Evolutionary conservation across 1,284 basidiomycete genomes (phyloP), one percentile per base, ranked within the genome.

Genomic region (Cystobasidium slooffiae): DNA sequence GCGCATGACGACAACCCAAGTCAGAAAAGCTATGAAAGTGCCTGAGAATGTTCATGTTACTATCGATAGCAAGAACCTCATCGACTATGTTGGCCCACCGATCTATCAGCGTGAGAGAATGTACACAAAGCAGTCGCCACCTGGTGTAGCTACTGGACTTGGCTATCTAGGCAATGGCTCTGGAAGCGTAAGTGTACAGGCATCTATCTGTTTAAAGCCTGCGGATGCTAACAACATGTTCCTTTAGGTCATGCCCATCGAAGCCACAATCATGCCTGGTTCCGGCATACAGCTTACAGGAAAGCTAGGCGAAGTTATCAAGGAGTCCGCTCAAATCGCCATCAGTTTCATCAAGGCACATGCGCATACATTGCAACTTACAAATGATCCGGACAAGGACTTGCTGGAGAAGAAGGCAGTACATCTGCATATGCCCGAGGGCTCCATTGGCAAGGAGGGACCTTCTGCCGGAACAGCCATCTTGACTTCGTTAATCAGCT

Each of bases 61-160:
- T 59, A 93, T 99, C 80, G 91, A 89, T 0, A 87, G 89, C 7
- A 92, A 94, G 56, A 96, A 92, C 78, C 82, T 99, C 80, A 93
- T 94, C 82, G 94, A 97, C 77, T 99, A 98, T 79, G 93, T 99
- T 53, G 97, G 97, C 0, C 94, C 96, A 8, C 92, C 93, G 22
- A 86, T 97, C 22, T 98, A 97, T 83, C 92, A 97, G 83, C 94
- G 94, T 83, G 96, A 99, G 81, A 85, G 96, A 77, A 87, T 99
- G 85, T 99, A 97, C 81, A 87, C 87, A 12, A 85, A 86, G 61
- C 84, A 88, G 3, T 91, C 93, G 16, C 96, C 97, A 1, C 88
- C 94, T 14, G 75, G 75, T 53, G 75, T 94, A 20, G 89, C 93
- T 4, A 94, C 92, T 78, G 93, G 93, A 0, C 85, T 95, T 20